Conservation (phyloP, 1,284 basidiomycete genomes). For the Pholiota adiposa region DNA sequence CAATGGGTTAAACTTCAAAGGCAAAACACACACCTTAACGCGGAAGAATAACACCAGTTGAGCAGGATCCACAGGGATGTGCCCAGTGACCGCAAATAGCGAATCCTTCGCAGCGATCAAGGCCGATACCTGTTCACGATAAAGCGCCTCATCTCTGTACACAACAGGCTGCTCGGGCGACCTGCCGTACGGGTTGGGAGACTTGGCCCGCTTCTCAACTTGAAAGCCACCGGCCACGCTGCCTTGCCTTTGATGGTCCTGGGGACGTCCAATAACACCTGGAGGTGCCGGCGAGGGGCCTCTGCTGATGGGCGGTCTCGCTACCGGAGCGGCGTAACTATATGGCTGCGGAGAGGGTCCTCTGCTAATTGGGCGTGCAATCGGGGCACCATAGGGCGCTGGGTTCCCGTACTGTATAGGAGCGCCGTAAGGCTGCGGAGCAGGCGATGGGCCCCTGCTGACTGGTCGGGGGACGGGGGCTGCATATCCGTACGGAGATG, state of each 20-base stretch:
- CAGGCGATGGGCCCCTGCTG: conserved; percentile 31
- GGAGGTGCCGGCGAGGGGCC: conserved; percentile 25
- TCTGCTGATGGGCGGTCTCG: conserved; percentile 17
- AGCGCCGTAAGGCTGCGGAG: not conserved
- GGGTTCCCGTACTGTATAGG: conserved; percentile 16
- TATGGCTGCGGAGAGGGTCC: conserved; percentile 28
- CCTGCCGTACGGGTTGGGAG: conserved; percentile 32
- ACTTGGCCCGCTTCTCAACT: conserved; percentile 57
- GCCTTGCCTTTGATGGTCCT: conserved; percentile 3
- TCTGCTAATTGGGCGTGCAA: conserved; percentile 25
- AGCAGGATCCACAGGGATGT: conserved; percentile 71
- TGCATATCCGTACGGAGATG: conserved; percentile 24
- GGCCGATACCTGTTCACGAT: conserved; percentile 58
- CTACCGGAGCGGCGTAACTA: conserved; percentile 11
- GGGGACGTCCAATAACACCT: conserved; percentile 1
- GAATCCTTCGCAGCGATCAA: conserved; percentile 63
- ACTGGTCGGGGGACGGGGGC: conserved; percentile 19
- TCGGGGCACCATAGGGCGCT: conserved; percentile 11
- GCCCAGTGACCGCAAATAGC: conserved; percentile 69
- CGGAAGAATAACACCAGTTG: conserved; percentile 77
- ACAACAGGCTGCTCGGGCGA: conserved; percentile 27
- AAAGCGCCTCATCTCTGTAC: conserved; percentile 55
- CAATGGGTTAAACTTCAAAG: not conserved
- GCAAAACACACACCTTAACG: conserved; percentile 54
- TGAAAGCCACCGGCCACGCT: conserved; percentile 52